Conservation (phyloP, 306 rosid species). For the Cucumis hystrix region DNA sequence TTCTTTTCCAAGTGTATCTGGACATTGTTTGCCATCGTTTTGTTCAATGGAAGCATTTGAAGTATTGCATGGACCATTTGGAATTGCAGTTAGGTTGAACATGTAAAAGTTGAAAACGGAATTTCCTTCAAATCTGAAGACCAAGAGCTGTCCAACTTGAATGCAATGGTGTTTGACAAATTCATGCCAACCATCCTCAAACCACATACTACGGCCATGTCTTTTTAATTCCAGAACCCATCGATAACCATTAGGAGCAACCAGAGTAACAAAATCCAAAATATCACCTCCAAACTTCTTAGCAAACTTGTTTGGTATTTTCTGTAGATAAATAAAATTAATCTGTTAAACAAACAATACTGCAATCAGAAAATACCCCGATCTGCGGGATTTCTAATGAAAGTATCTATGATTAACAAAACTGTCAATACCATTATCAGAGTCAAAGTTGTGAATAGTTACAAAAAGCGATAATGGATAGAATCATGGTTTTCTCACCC, state of each 20-base stretch:
- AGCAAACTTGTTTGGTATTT: slow-evolving; percentile 68
- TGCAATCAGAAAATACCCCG: background rate
- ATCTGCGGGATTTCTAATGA: background rate
- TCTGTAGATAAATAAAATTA: slow-evolving; percentile 25
- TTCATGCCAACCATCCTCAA: slow-evolving; percentile 71
- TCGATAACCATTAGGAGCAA: slow-evolving; percentile 57
- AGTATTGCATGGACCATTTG: background rate
- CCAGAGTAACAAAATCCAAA: slow-evolving; percentile 41
- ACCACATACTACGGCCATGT: slow-evolving; percentile 52
- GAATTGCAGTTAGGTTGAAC: slow-evolving; percentile 24
- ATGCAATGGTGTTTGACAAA: slow-evolving; percentile 55
- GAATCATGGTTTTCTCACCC: background rate
- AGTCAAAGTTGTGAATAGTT: background rate
- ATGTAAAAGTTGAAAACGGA: slow-evolving; percentile 58
- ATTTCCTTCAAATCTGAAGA: slow-evolving; percentile 73
- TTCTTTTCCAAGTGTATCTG: slow-evolving; percentile 21
- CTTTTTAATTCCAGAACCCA: slow-evolving; percentile 65
- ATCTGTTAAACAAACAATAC: background rate
- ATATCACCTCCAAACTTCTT: slow-evolving; percentile 52
- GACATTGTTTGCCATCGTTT: background rate
- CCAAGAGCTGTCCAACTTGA: slow-evolving; percentile 52
- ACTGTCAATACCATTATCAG: background rate
- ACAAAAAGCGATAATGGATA: background rate
- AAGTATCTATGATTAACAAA: background rate
- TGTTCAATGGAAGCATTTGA: background rate